Base-by-base conservation (phyloP, 1,139 yeast species). In the Meyerozyma guilliermondii region DNA sequence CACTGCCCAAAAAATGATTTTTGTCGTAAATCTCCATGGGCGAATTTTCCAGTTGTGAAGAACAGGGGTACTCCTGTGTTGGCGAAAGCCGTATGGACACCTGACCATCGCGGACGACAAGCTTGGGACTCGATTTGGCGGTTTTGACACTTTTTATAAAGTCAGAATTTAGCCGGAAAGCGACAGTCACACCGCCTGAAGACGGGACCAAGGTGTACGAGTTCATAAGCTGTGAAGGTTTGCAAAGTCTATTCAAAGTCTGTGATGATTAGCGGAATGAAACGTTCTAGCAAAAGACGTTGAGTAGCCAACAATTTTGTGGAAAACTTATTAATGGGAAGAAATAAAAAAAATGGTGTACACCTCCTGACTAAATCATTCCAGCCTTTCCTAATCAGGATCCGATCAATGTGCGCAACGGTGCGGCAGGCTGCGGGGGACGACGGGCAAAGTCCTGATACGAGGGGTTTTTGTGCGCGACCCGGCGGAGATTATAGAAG, bases 101-200 rank as follows among this genome's bases (percentile, higher is more conserved):
- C 22, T 44, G 47, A 37, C 52, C 52, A 35, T 50, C 39, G 23
- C 48, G 46, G 28, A 50, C 53, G 22, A 50, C 41, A 37, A 50
- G 46, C 33, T 44, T 47, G 40, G 53, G 46, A 16, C 26, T 34
- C 13, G 16, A 10, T 24, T 38, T 28, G 22, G 45, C 31, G 10
- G 33, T 6, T 29, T 13, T 29, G 20, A 16, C 33, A 5, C 3
- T 29, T 16, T 16, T 29, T 9, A 29, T 8, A 8, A 29, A 29
- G 5, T 29, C 33, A 10, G 33, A 13, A 29, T 29, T 29, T 16
- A 33, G 20, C 16, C 24, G 3, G 5, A 33, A 18, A 5, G 24
- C 36, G 8, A 33, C 14, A 10, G 36, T 10, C 26, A 8, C 10
- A n/a, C 33, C 33, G 33, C 33, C 33, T 16, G 16, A 13, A 13